Conservation (phyloP, 2,329 filamentous ascomycete genomes). For the Immersiporthe knoxdaviesiana region DNA sequence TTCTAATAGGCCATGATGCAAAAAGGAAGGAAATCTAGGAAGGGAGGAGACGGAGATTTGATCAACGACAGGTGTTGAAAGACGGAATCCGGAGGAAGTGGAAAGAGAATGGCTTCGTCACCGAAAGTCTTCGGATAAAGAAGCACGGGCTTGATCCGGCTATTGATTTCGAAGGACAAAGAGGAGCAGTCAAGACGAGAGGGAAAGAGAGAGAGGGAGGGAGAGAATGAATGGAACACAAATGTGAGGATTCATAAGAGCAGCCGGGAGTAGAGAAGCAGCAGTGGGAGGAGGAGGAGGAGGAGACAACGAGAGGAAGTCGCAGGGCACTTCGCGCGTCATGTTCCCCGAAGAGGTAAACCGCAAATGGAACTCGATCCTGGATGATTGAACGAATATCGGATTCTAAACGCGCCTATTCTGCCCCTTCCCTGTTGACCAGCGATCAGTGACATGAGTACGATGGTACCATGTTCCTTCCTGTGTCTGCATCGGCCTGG, state of each 20-base stretch:
- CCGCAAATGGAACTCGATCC: neutral
- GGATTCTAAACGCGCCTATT: constrained; percentile 2
- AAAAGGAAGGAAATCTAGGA: neutral
- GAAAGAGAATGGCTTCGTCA: neutral
- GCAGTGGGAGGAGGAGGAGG: neutral
- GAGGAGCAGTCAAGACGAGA: neutral
- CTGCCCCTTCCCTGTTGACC: neutral
- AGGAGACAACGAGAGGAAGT: neutral
- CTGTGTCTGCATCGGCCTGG: neutral
- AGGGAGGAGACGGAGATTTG: neutral
- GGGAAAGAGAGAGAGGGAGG: neutral
- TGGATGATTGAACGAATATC: neutral
- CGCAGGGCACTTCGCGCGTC: neutral
- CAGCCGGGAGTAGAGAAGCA: neutral
- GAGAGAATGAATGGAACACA: neutral
- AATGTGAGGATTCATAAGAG: neutral
- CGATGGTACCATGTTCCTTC: neutral
- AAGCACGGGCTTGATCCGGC: neutral
- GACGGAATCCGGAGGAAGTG: neutral
- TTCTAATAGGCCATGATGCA: neutral
- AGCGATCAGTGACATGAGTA: too few relatives aligned
- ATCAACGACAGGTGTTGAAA: neutral
- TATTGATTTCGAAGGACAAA: neutral
- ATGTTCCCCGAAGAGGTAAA: neutral
- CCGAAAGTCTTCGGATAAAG: neutral